Conservation (phyloP, 1,139 yeast genomes). For the Candida glucosophila region DNA sequence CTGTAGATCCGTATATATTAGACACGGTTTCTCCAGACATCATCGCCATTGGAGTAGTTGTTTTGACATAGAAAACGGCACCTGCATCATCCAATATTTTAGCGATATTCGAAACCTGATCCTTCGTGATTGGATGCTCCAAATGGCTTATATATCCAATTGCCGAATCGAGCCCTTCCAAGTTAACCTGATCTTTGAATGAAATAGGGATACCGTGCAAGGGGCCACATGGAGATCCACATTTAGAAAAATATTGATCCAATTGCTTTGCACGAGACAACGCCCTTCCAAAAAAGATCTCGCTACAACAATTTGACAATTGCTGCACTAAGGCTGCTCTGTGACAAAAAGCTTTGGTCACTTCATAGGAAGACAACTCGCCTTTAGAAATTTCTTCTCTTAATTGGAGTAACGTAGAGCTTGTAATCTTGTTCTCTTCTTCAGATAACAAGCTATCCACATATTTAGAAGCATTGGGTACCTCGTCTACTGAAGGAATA, state of each 20-base stretch:
- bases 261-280: conserved; percentile 20
- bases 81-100: conserved; percentile 34
- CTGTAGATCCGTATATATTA: conserved; percentile 39
- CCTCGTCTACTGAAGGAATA: conserved; percentile 6
- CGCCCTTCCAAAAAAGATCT: conserved; percentile 23
- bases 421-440: conserved; percentile 1
- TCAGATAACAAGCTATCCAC: conserved; percentile 3
- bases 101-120: conserved; percentile 33
- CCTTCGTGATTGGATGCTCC: conserved; percentile 15
- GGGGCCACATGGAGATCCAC: conserved; percentile 40
- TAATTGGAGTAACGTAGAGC: background rate
- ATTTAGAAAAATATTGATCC: conserved; percentile 24
- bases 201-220: conserved; percentile 66
- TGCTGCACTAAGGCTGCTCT: conserved; percentile 41
- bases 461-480: conserved; percentile 5
- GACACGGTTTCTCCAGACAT: conserved; percentile 42
- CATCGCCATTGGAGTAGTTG: conserved; percentile 53
- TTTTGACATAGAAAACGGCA: conserved; percentile 48
- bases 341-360: conserved; percentile 6
- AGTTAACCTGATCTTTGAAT: conserved; percentile 41
- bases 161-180: conserved; percentile 36
- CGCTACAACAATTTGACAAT: conserved; percentile 27
- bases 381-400: conserved; percentile 6
- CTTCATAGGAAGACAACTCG: conserved; percentile 6
- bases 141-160: conserved; percentile 33